A percentile compares a stretch with the other conserved stretches of the same genome.
Evolutionary conservation across 192 early-diverging fungal species (phyloP).

Genomic region (Martensiomyces pterosporus): DNA sequence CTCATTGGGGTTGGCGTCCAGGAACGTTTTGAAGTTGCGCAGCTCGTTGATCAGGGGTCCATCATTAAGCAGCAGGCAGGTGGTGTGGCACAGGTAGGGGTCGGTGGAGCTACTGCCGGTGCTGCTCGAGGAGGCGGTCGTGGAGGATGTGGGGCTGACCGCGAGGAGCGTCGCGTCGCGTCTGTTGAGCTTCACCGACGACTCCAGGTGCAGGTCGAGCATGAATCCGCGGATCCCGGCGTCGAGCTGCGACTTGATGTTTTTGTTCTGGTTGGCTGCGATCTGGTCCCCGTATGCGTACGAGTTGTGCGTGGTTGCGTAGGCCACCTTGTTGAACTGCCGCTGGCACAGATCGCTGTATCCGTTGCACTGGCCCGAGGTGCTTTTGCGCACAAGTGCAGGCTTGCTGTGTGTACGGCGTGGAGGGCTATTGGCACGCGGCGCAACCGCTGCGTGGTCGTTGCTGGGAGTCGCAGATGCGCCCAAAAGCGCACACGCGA

Average conservation of each 20-base stretch:
- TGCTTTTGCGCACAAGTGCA: no score
- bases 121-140: constrained; percentile 4
- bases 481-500: no score
- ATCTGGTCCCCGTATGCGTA: constrained; percentile 54
- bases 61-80: constrained; percentile 59
- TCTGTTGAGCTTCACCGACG: background rate
- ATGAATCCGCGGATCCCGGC: constrained; percentile 73
- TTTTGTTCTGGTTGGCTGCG: constrained; percentile 63
- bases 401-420: no score
- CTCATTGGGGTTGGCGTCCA: constrained; percentile 65
- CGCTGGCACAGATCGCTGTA: constrained; percentile 61
- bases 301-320: constrained; percentile 72
- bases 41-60: constrained; percentile 58
- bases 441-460: no score
- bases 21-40: constrained; percentile 51
- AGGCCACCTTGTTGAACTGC: constrained; percentile 60
- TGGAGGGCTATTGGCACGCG: no score
- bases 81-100: constrained; percentile 64
- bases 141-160: constrained; percentile 5
- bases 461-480: no score
- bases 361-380: constrained; percentile 56
- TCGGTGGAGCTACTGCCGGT: constrained; percentile 2
- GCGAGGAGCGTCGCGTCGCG: constrained; percentile 15
- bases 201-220: constrained; percentile 55
- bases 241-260: constrained; percentile 60